A percentile compares a stretch with the other conserved stretches of the same genome.
phyloP scores from a whole-genome alignment of 148 eudicot genomes.

The Rhododendron griersonianum region DNA sequence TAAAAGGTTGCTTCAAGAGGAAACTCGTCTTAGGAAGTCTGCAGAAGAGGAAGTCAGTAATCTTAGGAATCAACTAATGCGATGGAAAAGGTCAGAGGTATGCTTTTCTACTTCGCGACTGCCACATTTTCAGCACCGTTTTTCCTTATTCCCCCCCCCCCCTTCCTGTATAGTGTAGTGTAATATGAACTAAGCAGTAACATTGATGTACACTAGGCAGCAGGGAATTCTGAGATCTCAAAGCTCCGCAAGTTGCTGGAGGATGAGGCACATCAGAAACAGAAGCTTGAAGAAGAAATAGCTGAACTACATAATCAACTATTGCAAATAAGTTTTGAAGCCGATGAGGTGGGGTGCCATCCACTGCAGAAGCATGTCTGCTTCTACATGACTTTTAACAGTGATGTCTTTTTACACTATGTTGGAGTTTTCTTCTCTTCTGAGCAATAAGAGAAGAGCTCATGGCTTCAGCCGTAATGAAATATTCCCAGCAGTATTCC shows the following conservation, averaged over 20 bases:
- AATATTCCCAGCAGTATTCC: neutral
- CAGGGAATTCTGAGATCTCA: constrained; percentile 52
- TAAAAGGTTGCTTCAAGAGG: constrained; percentile 57
- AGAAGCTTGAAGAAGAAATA: constrained; percentile 77
- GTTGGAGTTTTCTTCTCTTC: neutral
- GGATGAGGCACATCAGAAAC: constrained; percentile 58
- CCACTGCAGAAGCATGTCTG: neutral
- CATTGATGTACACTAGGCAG: constrained; percentile 39
- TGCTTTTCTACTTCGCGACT: constrained; percentile 5
- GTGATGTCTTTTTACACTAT: neutral
- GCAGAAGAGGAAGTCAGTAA: constrained; percentile 62
- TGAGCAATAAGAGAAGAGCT: neutral
- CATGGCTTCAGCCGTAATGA: neutral
- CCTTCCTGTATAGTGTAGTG: neutral
- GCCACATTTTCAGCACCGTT: constrained; percentile 12
- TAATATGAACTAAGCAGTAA: neutral
- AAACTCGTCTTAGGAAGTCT: constrained; percentile 46
- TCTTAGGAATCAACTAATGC: constrained; percentile 57
- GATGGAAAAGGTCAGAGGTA: constrained; percentile 68
- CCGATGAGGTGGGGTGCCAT: constrained; percentile 60
- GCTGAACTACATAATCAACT: constrained; percentile 63
- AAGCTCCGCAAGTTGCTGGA: constrained; percentile 68
- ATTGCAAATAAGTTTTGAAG: constrained; percentile 81
- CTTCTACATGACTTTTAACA: neutral
- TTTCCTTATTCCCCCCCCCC: neutral